Conservation (phyloP, 2,329 filamentous ascomycete species). For the Exserohilum rostratum region DNA sequence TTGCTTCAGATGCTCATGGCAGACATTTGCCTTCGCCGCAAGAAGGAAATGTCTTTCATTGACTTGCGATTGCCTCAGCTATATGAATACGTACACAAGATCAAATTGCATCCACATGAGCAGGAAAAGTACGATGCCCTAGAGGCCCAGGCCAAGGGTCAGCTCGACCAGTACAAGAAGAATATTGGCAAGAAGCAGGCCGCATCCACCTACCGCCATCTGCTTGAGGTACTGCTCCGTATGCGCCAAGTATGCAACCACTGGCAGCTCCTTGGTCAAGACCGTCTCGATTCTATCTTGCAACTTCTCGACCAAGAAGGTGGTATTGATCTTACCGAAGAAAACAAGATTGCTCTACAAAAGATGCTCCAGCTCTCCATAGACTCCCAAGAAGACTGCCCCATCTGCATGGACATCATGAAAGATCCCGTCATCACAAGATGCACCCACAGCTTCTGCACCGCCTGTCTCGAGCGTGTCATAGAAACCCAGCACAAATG, state of each 20-base stretch:
- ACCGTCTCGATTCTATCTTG: constrained; percentile 73
- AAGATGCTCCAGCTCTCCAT: constrained; percentile 77
- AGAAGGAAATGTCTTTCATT: constrained; percentile 88
- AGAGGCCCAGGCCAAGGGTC: constrained; percentile 72
- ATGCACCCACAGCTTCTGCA: constrained; percentile 82
- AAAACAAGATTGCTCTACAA: constrained; percentile 75
- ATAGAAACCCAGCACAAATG: constrained; percentile 80
- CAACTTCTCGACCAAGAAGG: constrained; percentile 70
- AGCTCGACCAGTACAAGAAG: constrained; percentile 65
- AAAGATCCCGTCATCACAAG: constrained; percentile 79
- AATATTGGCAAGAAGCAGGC: constrained; percentile 51
- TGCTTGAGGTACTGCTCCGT: constrained; percentile 81
- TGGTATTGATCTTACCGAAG: constrained; percentile 71
- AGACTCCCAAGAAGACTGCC: constrained; percentile 81
- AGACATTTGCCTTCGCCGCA: constrained; percentile 79
- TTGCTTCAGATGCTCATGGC: constrained; percentile 78
- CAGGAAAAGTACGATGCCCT: constrained; percentile 78
- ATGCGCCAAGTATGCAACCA: constrained; percentile 88
- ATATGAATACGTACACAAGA: constrained; percentile 76
- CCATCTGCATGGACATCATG: constrained; percentile 77
- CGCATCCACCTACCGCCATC: constrained; percentile 66
- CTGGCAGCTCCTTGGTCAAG: constrained; percentile 78
- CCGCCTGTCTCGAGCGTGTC: constrained; percentile 73
- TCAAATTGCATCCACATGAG: constrained; percentile 76
- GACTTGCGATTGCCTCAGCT: constrained; percentile 79